Percentiles rank a stretch among this genome's conserved stretches.
These are phyloP conservation scores for Boletus barrowsii DNA, from an alignment of 768 basidiomycete species.

Conservation along the genomic window DNA sequence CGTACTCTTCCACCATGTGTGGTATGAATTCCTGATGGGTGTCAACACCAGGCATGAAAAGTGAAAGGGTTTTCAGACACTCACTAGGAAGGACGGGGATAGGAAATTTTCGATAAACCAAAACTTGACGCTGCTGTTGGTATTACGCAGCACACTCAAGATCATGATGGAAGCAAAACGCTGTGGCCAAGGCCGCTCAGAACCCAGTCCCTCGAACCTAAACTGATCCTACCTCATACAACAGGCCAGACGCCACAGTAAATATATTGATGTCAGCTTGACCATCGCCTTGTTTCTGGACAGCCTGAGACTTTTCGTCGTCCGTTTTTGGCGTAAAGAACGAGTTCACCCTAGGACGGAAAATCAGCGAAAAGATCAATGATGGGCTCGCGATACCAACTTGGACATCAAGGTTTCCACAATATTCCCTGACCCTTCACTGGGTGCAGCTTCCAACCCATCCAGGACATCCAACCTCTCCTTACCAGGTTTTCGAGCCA, in stretches of 20 bases:
- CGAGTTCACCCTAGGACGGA: constrained; percentile 39
- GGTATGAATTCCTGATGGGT: constrained; percentile 83
- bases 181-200: constrained; percentile 38
- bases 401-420: constrained; percentile 49
- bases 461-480: constrained; percentile 78
- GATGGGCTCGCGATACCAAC: constrained; percentile 34
- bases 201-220: not conserved
- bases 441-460: constrained; percentile 35
- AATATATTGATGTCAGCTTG: constrained; percentile 98
- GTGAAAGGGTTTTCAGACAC: constrained; percentile 19
- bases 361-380: constrained; percentile 2
- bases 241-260: constrained; percentile 93
- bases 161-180: constrained; percentile 99
- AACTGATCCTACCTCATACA: constrained; percentile 77
- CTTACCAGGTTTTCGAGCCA: constrained; percentile 69
- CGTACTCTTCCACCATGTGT: constrained; percentile 84
- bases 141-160: constrained; percentile 90
- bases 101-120: constrained; percentile 99
- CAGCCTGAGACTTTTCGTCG: constrained; percentile 12
- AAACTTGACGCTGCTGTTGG: constrained; percentile 93
- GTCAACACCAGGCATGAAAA: not conserved
- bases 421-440: constrained; percentile 36
- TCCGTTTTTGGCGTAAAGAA: constrained; percentile 37
- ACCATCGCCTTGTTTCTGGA: constrained; percentile 28
- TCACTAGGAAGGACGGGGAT: constrained; percentile 91